These are phyloP conservation scores for Mycosarcoma mackinlayi DNA, from an alignment of 1,284 basidiomycete genomes.

Conservation along the genomic window DNA sequence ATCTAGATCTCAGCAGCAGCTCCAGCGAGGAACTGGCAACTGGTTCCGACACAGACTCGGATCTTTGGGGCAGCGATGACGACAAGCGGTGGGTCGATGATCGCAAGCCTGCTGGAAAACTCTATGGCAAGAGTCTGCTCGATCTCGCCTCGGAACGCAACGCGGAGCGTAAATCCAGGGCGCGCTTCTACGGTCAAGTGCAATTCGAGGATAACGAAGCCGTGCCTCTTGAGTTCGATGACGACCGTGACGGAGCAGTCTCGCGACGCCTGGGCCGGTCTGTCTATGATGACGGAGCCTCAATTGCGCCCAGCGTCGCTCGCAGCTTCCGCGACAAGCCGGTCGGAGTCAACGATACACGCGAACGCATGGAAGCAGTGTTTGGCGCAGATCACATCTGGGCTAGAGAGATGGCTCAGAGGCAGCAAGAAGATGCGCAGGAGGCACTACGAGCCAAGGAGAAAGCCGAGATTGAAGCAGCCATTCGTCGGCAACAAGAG, in stretches of 20 bases:
- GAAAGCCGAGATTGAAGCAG: conserved; percentile 27
- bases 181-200: conserved; percentile 62
- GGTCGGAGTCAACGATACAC: conserved; percentile 62
- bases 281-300: conserved; percentile 37
- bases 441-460: conserved; percentile 38
- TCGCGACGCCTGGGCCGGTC: conserved; percentile 18
- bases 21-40: conserved; percentile 38
- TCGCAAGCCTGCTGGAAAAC: conserved; percentile 58
- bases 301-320: conserved; percentile 48
- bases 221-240: conserved; percentile 28
- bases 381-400: conserved; percentile 59
- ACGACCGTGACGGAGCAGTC: conserved; percentile 7
- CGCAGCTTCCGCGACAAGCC: conserved; percentile 58
- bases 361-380: conserved; percentile 63
- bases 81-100: conserved; percentile 62
- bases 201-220: conserved; percentile 46
- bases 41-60: conserved; percentile 42
- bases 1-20: conserved; percentile 53
- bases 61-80: conserved; percentile 52
- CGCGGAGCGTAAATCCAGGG: conserved; percentile 37
- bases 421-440: conserved; percentile 48
- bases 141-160: conserved; percentile 50
- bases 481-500: conserved; percentile 14
- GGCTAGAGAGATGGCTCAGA: conserved; percentile 58
- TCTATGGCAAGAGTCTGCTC: conserved; percentile 65